A percentile compares a stretch with the other conserved stretches of the same genome.
Evolutionary conservation across 257 asterid species (phyloP).

Genomic region (Scutellaria minor): DNA sequence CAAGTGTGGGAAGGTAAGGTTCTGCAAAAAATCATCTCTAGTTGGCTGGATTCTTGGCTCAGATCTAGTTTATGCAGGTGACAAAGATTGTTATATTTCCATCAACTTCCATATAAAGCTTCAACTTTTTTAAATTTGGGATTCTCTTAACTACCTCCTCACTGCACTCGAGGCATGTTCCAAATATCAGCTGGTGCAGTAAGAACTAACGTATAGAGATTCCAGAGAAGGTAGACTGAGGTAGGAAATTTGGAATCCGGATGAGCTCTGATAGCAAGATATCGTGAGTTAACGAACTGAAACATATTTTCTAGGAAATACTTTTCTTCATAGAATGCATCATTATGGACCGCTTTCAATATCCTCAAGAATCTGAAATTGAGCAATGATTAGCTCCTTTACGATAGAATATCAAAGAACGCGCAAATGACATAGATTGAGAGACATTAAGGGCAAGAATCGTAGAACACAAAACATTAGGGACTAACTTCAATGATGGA

Average conservation of each 20-base stretch:
- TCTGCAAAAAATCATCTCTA: background rate
- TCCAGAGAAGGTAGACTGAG: background rate
- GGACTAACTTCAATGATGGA: too few species aligned
- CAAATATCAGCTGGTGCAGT: background rate
- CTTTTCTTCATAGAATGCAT: too few species aligned
- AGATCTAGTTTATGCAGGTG: conserved; percentile 2
- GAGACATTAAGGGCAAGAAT: too few species aligned
- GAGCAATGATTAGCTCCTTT: too few species aligned
- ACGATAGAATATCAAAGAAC: too few species aligned
- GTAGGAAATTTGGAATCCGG: background rate
- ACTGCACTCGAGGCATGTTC: conserved; percentile 17
- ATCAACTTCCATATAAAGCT: background rate
- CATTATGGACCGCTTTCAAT: too few species aligned
- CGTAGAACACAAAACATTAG: too few species aligned
- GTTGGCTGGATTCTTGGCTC: background rate
- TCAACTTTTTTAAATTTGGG: conserved; percentile 27
- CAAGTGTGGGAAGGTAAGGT: conserved; percentile 19
- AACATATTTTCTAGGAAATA: too few species aligned
- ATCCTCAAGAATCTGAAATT: too few species aligned
- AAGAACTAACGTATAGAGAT: conserved; percentile 5
- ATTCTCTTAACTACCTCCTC: conserved; percentile 23
- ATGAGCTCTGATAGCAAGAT: too few species aligned
- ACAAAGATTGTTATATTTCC: background rate
- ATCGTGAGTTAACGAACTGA: too few species aligned
- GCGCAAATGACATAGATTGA: too few species aligned